Conservation (phyloP, 2,329 filamentous ascomycete species). For the Aspergillus pseudoviridinutans region DNA sequence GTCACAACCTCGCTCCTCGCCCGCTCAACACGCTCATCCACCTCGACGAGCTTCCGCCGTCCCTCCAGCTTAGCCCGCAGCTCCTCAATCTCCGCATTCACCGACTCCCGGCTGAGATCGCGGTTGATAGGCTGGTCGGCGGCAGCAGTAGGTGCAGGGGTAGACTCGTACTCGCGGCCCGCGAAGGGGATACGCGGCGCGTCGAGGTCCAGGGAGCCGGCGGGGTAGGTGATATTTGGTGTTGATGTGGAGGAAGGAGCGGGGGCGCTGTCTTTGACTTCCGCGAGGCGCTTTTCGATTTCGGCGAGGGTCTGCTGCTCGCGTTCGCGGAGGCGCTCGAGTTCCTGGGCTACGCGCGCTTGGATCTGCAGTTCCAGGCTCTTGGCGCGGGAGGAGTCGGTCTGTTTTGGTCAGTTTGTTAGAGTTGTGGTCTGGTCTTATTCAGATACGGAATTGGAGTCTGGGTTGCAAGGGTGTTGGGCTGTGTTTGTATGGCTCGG, state of each 20-base stretch:
- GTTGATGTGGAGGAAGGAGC: constrained; percentile 25
- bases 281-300: constrained; percentile 59
- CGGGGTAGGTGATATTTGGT: constrained; percentile 18
- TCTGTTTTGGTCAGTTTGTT: constrained; percentile 51
- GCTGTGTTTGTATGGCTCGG: not conserved
- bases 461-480: not conserved
- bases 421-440: not conserved
- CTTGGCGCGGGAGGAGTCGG: constrained; percentile 80
- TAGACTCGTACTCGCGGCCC: constrained; percentile 31
- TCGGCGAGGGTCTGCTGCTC: constrained; percentile 66
- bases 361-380: constrained; percentile 84
- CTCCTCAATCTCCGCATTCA: constrained; percentile 55
- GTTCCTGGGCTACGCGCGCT: constrained; percentile 77
- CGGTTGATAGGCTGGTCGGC: constrained; percentile 30
- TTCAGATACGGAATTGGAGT: not conserved
- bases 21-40: constrained; percentile 68
- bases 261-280: constrained; percentile 30
- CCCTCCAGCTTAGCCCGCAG: constrained; percentile 57
- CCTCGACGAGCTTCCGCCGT: constrained; percentile 56
- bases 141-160: constrained; percentile 14
- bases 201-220: constrained; percentile 35
- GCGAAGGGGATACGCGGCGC: constrained; percentile 43
- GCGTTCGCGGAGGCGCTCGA: constrained; percentile 70
- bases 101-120: constrained; percentile 49
- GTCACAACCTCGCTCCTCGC: constrained; percentile 72